Conservation (phyloP, 371 early-diverging fungal genomes). For the Apophysomyces variabilis region DNA sequence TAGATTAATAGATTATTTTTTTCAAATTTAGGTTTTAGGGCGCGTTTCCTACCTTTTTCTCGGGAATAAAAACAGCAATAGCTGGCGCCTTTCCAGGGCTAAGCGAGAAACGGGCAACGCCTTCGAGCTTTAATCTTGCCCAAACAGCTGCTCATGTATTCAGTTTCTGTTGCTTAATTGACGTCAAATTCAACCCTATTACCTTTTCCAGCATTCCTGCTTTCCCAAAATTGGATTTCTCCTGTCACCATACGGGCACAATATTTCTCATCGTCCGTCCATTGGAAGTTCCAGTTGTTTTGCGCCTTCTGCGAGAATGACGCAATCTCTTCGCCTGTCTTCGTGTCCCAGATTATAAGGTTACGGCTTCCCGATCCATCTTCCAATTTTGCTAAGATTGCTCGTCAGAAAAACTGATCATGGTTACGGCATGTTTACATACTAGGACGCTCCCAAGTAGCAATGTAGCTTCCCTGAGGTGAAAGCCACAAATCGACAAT, state of each 20-base stretch:
- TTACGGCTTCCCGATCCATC: conserved; percentile 75
- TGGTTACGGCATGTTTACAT: conserved; percentile 29
- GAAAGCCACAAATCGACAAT: conserved; percentile 90
- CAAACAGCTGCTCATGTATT: conserved; percentile 34
- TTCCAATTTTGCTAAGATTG: conserved; percentile 63
- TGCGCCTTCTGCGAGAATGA: conserved; percentile 83
- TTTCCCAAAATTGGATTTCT: conserved; percentile 90
- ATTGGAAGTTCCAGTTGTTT: conserved; percentile 84
- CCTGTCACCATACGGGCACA: conserved; percentile 86
- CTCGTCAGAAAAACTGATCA: neutral
- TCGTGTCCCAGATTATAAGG: conserved; percentile 80
- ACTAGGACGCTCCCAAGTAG: conserved; percentile 90
- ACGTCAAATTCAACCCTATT: conserved; percentile 13
- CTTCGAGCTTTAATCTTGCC: conserved; percentile 77
- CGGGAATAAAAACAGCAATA: conserved; percentile 89
- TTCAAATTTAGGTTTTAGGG: neutral
- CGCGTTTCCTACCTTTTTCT: conserved; percentile 61
- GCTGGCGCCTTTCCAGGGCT: conserved; percentile 87
- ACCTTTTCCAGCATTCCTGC: conserved; percentile 67
- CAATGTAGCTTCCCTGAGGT: conserved; percentile 85
- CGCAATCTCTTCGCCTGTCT: conserved; percentile 69
- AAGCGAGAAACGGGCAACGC: conserved; percentile 80
- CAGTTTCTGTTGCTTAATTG: neutral
- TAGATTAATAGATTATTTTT: conserved; percentile 19
- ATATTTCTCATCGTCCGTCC: conserved; percentile 90